Evolutionary conservation across 2,329 filamentous ascomycete genomes (phyloP).

Genomic region (Curvularia sp.): DNA sequence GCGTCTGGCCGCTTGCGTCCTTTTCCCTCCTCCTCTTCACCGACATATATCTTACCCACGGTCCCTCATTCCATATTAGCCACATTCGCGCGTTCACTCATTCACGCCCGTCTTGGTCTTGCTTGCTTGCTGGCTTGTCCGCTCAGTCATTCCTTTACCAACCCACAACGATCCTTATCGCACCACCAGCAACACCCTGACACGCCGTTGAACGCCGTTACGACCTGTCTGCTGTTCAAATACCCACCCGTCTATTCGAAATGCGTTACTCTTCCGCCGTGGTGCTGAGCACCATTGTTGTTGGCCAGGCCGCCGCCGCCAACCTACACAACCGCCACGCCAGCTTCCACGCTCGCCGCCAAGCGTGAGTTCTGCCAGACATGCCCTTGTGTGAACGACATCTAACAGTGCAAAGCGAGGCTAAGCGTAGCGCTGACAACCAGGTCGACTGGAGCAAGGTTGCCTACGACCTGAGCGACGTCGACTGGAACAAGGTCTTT

Average conservation of each 20-base stretch:
- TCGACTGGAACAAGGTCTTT: conserved; percentile 38
- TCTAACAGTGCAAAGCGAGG: conserved; percentile 30
- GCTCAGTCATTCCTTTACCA: conserved; percentile 40
- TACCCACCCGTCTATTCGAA: conserved; percentile 13
- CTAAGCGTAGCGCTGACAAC: conserved; percentile 37
- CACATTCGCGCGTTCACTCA: conserved; percentile 50
- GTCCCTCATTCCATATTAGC: conserved; percentile 35
- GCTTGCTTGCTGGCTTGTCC: conserved; percentile 20
- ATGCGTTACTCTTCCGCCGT: conserved; percentile 50
- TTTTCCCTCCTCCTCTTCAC: conserved; percentile 37
- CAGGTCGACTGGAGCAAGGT: conserved; percentile 43
- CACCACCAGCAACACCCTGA: conserved; percentile 11
- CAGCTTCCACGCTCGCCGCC: conserved; percentile 48
- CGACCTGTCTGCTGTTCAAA: conserved; percentile 27
- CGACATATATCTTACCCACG: conserved; percentile 34
- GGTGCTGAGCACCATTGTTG: conserved; percentile 49
- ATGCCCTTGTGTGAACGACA: neutral
- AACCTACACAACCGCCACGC: conserved; percentile 45
- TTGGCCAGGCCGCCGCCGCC: conserved; percentile 46
- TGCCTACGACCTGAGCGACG: conserved; percentile 35
- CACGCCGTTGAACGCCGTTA: conserved; percentile 40
- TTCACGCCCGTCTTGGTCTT: conserved; percentile 46
- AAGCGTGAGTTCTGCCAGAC: conserved; percentile 35
- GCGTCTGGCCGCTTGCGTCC: conserved; percentile 34
- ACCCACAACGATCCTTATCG: conserved; percentile 10